Evolutionary conservation across 2,329 filamentous ascomycete species (phyloP).

Genomic region (Penicillium fuscoglaucum): DNA sequence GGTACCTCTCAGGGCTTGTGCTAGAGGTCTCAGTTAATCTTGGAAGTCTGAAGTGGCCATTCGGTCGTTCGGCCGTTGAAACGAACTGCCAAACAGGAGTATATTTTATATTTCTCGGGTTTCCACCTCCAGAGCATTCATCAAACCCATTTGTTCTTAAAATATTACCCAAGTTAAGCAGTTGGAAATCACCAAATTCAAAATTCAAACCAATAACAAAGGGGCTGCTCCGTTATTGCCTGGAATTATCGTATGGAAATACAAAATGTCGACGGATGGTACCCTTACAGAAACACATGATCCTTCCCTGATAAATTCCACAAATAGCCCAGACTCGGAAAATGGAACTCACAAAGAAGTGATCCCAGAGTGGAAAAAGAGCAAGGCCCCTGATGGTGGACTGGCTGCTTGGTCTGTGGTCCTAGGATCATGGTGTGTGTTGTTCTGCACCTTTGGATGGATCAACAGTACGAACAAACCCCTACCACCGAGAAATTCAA

Average conservation of each 20-base stretch:
- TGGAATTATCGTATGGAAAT: too few relatives aligned
- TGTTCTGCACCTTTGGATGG: constrained; percentile 52
- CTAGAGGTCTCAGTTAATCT: too few relatives aligned
- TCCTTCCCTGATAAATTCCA: too few relatives aligned
- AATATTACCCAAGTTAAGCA: neutral
- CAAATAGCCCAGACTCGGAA: too few relatives aligned
- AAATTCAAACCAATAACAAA: neutral
- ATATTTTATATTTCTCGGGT: neutral
- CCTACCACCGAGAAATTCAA: neutral
- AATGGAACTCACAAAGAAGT: too few relatives aligned
- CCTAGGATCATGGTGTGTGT: constrained; percentile 43
- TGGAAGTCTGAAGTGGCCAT: too few relatives aligned
- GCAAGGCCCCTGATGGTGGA: constrained; percentile 16
- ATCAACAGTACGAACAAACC: constrained; percentile 39
- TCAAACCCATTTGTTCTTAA: too few relatives aligned
- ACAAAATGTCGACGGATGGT: too few relatives aligned
- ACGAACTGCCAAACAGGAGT: neutral
- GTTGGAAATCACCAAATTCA: neutral
- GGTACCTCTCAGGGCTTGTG: too few relatives aligned
- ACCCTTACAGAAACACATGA: too few relatives aligned
- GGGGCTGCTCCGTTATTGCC: too few relatives aligned
- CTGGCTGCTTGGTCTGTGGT: constrained; percentile 57
- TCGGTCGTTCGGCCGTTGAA: neutral
- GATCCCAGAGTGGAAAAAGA: neutral
- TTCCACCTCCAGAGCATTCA: neutral